Evolutionary conservation across 176 grass and related monocot genomes (phyloP).

Genomic region (Lolium perenne): DNA sequence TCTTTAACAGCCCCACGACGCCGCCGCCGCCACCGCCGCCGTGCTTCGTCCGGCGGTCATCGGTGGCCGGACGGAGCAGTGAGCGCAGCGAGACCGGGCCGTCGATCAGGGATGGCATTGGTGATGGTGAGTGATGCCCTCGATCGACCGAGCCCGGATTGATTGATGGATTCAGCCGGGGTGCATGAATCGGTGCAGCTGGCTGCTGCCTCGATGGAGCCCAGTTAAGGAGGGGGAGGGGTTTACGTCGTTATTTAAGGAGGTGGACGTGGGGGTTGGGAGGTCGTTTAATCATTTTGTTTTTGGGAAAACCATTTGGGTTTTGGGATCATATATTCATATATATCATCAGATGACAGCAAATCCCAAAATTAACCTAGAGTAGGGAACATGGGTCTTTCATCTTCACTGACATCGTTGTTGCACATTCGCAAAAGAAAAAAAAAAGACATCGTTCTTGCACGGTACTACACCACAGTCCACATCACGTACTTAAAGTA

Average conservation of each 20-base stretch:
- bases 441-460: no score
- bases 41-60: constrained; percentile 57
- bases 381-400: no score
- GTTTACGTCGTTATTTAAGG: constrained; percentile 51
- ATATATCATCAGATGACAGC: background rate
- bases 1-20: constrained; percentile 62
- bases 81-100: constrained; percentile 55
- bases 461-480: no score
- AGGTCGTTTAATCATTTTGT: constrained; percentile 17
- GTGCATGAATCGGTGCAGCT: constrained; percentile 20
- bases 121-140: background rate
- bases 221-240: constrained; percentile 20
- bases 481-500: background rate
- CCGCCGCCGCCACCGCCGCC: background rate
- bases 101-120: constrained; percentile 71
- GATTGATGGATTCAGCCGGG: background rate
- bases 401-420: no score
- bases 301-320: background rate
- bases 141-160: background rate
- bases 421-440: no score
- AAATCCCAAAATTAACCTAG: background rate
- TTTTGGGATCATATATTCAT: background rate
- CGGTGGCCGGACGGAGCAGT: constrained; percentile 59
- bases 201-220: constrained; percentile 35
- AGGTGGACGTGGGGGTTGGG: background rate